These are phyloP conservation scores for Lactifluus pinguis DNA, from an alignment of 768 basidiomycete species.

Conservation along the genomic window DNA sequence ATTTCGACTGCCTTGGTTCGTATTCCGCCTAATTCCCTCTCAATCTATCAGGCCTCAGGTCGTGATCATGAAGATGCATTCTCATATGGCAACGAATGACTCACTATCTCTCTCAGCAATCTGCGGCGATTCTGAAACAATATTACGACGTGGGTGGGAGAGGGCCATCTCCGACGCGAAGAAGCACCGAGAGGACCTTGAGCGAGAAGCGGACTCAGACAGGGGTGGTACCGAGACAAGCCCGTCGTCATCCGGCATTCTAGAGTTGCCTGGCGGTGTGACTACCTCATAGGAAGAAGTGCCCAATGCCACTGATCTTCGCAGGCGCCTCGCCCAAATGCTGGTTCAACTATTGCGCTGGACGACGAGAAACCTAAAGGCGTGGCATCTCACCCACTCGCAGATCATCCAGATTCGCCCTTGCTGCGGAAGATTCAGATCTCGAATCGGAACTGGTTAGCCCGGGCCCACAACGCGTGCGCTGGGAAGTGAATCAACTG, in stretches of 20 bases:
- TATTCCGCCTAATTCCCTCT: background rate
- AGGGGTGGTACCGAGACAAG: slow-evolving; percentile 3
- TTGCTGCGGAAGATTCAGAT: slow-evolving; percentile 71
- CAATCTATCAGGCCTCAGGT: slow-evolving; percentile 37
- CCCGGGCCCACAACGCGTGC: slow-evolving; percentile 53
- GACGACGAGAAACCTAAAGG: slow-evolving; percentile 16
- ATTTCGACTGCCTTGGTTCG: background rate
- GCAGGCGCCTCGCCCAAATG: slow-evolving; percentile 41
- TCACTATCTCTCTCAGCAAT: slow-evolving; percentile 45
- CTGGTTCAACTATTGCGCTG: background rate
- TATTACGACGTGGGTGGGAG: slow-evolving; percentile 51
- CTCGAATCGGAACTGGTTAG: slow-evolving; percentile 69
- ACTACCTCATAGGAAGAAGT: slow-evolving; percentile 41
- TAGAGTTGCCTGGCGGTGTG: slow-evolving; percentile 31
- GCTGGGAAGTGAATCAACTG: slow-evolving; percentile 77
- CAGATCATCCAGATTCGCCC: slow-evolving; percentile 55
- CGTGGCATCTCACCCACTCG: slow-evolving; percentile 37
- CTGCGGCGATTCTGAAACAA: slow-evolving; percentile 31
- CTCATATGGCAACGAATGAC: slow-evolving; percentile 84
- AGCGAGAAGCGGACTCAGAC: slow-evolving; percentile 26
- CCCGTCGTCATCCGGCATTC: slow-evolving; percentile 31
- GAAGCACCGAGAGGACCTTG: slow-evolving; percentile 33
- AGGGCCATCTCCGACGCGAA: slow-evolving; percentile 46
- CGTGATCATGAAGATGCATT: slow-evolving; percentile 97
- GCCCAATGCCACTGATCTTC: slow-evolving; percentile 42